phyloP scores from a whole-genome alignment of 306 rosid genomes.

The Sesbania bispinosa region DNA sequence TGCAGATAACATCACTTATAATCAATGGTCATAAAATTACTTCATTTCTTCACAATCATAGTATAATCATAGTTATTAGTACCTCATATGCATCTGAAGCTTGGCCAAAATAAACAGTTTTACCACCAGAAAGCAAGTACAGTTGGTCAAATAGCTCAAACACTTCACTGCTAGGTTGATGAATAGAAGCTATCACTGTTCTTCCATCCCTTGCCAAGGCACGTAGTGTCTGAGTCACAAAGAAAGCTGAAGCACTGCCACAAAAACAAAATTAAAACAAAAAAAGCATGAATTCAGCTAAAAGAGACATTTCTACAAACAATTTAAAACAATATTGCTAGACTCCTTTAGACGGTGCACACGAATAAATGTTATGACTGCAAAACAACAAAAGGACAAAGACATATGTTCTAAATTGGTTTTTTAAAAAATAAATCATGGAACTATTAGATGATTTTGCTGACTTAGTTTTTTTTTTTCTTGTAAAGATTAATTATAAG shows the following conservation, averaged over 20 bases:
- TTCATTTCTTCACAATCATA: background rate
- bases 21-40: background rate
- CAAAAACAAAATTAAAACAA: slow-evolving; percentile 4
- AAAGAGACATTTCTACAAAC: background rate
- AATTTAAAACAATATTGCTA: background rate
- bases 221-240: slow-evolving; percentile 87
- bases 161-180: slow-evolving; percentile 99
- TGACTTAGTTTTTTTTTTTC: background rate
- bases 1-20: slow-evolving; percentile 30
- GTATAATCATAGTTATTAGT: background rate
- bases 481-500: too few species aligned
- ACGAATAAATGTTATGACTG: background rate
- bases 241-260: slow-evolving; percentile 96
- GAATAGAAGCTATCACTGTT: slow-evolving; percentile 94
- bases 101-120: slow-evolving; percentile 91
- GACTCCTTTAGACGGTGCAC: background rate
- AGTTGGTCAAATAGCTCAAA: slow-evolving; percentile 90
- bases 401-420: background rate
- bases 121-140: slow-evolving; percentile 89
- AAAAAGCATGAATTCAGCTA: background rate
- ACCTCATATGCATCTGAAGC: slow-evolving; percentile 97
- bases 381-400: background rate
- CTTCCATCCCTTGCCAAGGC: slow-evolving; percentile 88
- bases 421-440: background rate
- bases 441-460: background rate